Conservation (phyloP, 768 basidiomycete genomes). For the Pisolithus microcarpus region DNA sequence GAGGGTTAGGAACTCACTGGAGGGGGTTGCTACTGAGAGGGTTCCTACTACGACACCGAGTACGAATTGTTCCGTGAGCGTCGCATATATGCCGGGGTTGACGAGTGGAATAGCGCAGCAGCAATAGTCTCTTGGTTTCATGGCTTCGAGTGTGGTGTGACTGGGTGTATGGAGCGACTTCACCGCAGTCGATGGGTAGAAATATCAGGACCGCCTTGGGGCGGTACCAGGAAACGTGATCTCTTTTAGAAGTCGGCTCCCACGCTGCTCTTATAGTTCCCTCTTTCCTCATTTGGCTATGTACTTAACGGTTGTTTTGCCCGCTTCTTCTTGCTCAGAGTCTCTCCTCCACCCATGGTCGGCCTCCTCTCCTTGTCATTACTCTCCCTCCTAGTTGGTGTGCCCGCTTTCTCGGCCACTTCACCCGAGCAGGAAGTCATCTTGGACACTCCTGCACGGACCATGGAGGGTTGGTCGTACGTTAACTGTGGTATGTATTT, state of each 20-base stretch:
- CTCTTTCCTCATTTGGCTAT: too few species aligned
- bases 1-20: slow-evolving; percentile 47
- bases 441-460: slow-evolving; percentile 23
- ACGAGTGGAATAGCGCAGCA: slow-evolving; percentile 89
- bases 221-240: background rate
- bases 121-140: slow-evolving; percentile 83
- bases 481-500: slow-evolving; percentile 60
- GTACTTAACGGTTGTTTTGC: too few species aligned
- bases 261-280: slow-evolving; percentile 10
- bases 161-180: background rate
- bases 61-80: slow-evolving; percentile 70
- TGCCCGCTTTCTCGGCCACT: slow-evolving; percentile 17
- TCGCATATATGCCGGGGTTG: slow-evolving; percentile 84
- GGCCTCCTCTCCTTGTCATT: slow-evolving; percentile 21
- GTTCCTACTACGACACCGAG: slow-evolving; percentile 62
- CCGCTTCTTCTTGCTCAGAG: background rate
- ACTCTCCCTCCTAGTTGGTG: slow-evolving; percentile 20
- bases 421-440: slow-evolving; percentile 26
- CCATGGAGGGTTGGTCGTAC: slow-evolving; percentile 56
- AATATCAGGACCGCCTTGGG: slow-evolving; percentile 1
- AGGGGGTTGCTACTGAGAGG: slow-evolving; percentile 68
- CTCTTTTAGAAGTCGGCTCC: slow-evolving; percentile 9
- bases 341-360: slow-evolving; percentile 25
- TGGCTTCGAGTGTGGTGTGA: slow-evolving; percentile 17
- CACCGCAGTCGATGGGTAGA: slow-evolving; percentile 1